Evolutionary conservation across 257 asterid genomes (phyloP).

Genomic region (Nicotiana sylvestris): DNA sequence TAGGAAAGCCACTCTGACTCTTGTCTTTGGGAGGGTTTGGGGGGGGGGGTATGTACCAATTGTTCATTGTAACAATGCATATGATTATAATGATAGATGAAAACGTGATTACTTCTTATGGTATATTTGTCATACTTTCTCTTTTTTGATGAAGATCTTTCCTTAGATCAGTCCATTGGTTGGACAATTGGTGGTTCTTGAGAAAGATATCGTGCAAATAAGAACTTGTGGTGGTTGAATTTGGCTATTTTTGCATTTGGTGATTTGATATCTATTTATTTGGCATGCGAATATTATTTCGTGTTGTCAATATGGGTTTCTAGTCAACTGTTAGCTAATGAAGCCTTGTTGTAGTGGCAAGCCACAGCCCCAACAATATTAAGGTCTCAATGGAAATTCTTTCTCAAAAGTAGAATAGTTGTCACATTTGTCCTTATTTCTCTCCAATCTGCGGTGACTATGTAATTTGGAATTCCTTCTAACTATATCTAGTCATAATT

Average conservation of each 20-base stretch:
- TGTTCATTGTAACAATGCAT: not conserved
- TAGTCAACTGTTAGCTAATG: not conserved
- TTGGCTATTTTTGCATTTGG: not conserved
- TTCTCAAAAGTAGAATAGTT: not conserved
- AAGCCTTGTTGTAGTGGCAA: not conserved
- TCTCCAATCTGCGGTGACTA: not conserved
- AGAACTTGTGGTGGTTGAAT: not conserved
- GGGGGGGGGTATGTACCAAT: not conserved
- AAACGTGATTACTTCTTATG: not conserved
- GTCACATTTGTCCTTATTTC: not conserved
- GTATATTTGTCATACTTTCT: not conserved
- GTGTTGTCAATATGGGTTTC: not conserved
- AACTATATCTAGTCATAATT: not conserved
- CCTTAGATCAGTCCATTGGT: not conserved
- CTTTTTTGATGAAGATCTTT: not conserved
- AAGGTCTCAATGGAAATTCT: not conserved
- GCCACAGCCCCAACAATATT: not conserved
- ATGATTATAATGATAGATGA: not conserved
- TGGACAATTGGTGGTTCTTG: not conserved
- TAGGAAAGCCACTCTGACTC: not conserved
- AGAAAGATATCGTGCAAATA: not conserved
- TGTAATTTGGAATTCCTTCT: not conserved
- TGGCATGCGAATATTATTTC: not conserved
- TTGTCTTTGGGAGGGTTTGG: not conserved
- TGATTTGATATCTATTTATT: not conserved